A percentile compares a stretch with the other conserved stretches of the same genome.
Evolutionary conservation across 768 basidiomycete species (phyloP).

Genomic region (Agrocybe praecox): DNA sequence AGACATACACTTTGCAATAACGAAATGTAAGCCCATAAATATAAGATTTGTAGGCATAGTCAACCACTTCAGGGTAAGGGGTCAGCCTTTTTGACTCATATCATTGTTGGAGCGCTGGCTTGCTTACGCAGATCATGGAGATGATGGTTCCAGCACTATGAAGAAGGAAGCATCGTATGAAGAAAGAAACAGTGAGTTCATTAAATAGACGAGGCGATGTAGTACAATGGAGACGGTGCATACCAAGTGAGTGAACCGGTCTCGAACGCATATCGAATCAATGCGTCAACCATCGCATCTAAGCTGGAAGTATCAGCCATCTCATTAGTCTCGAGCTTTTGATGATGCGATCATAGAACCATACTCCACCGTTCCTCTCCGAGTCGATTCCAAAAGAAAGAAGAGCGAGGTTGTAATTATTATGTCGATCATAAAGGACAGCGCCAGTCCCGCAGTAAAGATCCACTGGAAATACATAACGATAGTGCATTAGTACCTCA

Average conservation of each 20-base stretch:
- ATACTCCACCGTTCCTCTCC: too few relatives aligned
- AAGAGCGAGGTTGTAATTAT: constrained; percentile 48
- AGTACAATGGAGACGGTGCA: background rate
- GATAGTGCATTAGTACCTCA: background rate
- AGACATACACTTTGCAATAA: constrained; percentile 50
- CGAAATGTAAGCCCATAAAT: constrained; percentile 55
- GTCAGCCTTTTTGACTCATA: constrained; percentile 22
- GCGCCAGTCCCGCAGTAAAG: constrained; percentile 52
- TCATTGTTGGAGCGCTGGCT: background rate
- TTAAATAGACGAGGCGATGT: background rate
- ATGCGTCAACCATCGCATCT: too few relatives aligned
- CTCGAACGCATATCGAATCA: too few relatives aligned
- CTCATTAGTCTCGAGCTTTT: too few relatives aligned
- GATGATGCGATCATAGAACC: too few relatives aligned
- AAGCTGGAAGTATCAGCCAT: too few relatives aligned
- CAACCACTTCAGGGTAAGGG: constrained; percentile 42
- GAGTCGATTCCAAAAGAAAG: constrained; percentile 39
- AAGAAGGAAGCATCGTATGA: background rate
- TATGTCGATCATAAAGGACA: constrained; percentile 51
- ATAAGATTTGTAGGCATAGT: constrained; percentile 46
- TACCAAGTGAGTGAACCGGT: constrained; percentile 39
- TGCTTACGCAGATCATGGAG: constrained; percentile 5
- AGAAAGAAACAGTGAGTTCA: background rate
- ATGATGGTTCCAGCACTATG: too few relatives aligned
- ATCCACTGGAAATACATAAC: constrained; percentile 59